These are phyloP conservation scores for Hymenoscyphus fraxineus DNA, from an alignment of 2,329 filamentous ascomycete species.

Conservation along the genomic window DNA sequence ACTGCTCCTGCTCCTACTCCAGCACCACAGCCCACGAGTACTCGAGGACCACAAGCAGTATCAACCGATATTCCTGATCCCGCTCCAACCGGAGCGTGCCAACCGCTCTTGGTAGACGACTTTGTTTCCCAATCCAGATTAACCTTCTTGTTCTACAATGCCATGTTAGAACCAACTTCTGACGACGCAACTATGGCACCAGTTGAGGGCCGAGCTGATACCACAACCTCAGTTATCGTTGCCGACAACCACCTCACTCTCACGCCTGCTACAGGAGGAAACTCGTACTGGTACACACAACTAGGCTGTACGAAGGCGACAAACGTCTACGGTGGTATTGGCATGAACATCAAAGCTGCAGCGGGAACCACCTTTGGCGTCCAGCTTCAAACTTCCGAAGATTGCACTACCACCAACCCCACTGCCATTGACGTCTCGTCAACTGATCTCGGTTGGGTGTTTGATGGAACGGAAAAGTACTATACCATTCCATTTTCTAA, in stretches of 20 bases:
- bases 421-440: slow-evolving; percentile 34
- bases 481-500: slow-evolving; percentile 55
- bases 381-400: slow-evolving; percentile 46
- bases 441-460: slow-evolving; percentile 53
- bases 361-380: slow-evolving; percentile 49
- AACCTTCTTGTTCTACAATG: slow-evolving; percentile 59
- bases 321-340: slow-evolving; percentile 51
- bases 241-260: slow-evolving; percentile 49
- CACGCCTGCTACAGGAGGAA: slow-evolving; percentile 42
- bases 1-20: neutral
- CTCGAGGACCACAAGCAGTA: neutral
- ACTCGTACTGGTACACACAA: slow-evolving; percentile 57
- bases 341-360: slow-evolving; percentile 51
- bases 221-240: slow-evolving; percentile 46
- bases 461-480: slow-evolving; percentile 56
- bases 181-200: slow-evolving; percentile 52
- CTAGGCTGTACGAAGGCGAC: slow-evolving; percentile 51
- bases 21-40: neutral
- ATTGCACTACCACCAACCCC: slow-evolving; percentile 38
- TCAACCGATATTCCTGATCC: slow-evolving; percentile 4
- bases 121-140: slow-evolving; percentile 59
- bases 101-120: slow-evolving; percentile 51
- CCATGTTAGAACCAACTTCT: slow-evolving; percentile 51
- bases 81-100: slow-evolving; percentile 34
- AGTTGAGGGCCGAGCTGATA: slow-evolving; percentile 24